phyloP scores from a whole-genome alignment of 805 yeast genomes.

The Zygoascus ofunaensis region DNA sequence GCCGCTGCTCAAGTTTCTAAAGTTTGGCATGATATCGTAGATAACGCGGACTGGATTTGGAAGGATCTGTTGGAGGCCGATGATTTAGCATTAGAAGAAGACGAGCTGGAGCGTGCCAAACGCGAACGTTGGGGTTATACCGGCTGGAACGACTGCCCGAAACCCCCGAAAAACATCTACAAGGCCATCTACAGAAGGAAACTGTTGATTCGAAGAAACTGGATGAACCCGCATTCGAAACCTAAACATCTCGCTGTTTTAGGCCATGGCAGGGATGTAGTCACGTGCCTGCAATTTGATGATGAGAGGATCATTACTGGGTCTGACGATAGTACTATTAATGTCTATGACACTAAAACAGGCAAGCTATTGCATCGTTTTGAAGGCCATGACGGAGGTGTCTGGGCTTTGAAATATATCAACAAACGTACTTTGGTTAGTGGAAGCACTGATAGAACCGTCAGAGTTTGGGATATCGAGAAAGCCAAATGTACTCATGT shows the following conservation, averaged over 20 bases:
- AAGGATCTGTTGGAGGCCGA: slow-evolving; percentile 52
- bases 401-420: slow-evolving; percentile 90
- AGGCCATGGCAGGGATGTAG: slow-evolving; percentile 73
- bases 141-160: slow-evolving; percentile 19
- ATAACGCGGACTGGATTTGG: slow-evolving; percentile 61
- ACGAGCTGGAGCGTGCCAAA: slow-evolving; percentile 34
- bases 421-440: slow-evolving; percentile 69
- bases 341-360: slow-evolving; percentile 66
- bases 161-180: slow-evolving; percentile 29
- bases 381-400: slow-evolving; percentile 93
- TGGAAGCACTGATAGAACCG: slow-evolving; percentile 91
- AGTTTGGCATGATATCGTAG: slow-evolving; percentile 60
- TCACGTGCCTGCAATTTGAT: slow-evolving; percentile 90
- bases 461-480: slow-evolving; percentile 84
- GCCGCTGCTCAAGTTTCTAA: slow-evolving; percentile 55
- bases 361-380: slow-evolving; percentile 58
- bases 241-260: slow-evolving; percentile 61
- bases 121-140: slow-evolving; percentile 28
- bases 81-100: slow-evolving; percentile 30
- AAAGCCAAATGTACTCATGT: slow-evolving; percentile 85
- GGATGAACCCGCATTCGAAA: slow-evolving; percentile 66
- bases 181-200: slow-evolving; percentile 56
- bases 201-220: slow-evolving; percentile 49
- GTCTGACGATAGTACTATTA: slow-evolving; percentile 76
- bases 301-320: slow-evolving; percentile 86